These are phyloP conservation scores for Pinus taeda DNA, from an alignment of 75 land plant genomes.

Conservation along the genomic window DNA sequence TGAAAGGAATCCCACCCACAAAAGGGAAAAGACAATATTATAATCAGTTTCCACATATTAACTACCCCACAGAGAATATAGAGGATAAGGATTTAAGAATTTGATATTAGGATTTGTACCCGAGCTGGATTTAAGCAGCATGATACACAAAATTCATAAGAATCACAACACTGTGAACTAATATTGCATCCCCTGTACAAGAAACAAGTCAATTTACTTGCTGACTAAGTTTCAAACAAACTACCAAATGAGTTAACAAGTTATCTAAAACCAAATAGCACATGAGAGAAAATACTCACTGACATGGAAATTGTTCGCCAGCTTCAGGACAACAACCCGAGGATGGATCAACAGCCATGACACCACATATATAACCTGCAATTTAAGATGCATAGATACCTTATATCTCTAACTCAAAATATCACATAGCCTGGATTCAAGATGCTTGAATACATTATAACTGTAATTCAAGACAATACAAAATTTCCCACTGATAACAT, in stretches of 20 bases:
- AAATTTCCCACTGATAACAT: not conserved
- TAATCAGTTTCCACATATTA: not conserved
- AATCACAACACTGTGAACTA: slow-evolving; percentile 73
- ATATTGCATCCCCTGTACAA: slow-evolving; percentile 72
- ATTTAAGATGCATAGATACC: not conserved
- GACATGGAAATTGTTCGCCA: slow-evolving; percentile 72
- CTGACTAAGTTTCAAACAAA: not conserved
- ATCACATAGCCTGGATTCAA: too few species aligned
- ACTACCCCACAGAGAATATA: not conserved
- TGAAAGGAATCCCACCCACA: slow-evolving; percentile 16
- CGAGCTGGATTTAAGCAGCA: slow-evolving; percentile 75
- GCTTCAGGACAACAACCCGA: slow-evolving; percentile 72
- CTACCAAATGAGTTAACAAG: slow-evolving; percentile 2
- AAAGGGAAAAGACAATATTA: not conserved
- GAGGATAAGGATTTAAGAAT: not conserved
- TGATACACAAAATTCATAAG: slow-evolving; percentile 90
- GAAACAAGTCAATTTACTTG: not conserved
- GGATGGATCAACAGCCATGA: slow-evolving; percentile 47
- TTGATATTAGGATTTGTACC: slow-evolving; percentile 27
- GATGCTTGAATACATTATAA: too few species aligned
- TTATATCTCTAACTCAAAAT: too few species aligned
- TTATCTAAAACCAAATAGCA: not conserved
- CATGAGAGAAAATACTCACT: slow-evolving; percentile 44
- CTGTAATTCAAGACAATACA: not conserved
- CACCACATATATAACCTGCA: slow-evolving; percentile 81